phyloP scores from a whole-genome alignment of 805 yeast genomes.

The Scheffersomyces spartinae region DNA sequence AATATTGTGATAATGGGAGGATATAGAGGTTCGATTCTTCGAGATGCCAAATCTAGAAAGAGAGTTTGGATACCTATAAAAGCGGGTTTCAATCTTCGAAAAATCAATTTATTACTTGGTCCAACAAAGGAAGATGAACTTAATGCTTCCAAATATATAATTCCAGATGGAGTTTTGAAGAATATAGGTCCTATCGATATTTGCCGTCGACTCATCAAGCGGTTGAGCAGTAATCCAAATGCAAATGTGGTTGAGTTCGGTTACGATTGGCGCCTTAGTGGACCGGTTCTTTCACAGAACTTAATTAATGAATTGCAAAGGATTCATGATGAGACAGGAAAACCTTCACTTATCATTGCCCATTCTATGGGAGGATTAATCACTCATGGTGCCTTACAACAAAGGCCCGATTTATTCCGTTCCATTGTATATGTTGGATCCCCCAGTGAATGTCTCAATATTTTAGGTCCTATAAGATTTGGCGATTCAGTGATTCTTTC shows the following conservation, averaged over 20 bases:
- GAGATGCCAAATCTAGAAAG: constrained; percentile 52
- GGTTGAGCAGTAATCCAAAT: constrained; percentile 41
- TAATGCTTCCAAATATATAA: constrained; percentile 37
- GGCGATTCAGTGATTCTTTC: constrained; percentile 75
- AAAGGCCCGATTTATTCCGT: constrained; percentile 54
- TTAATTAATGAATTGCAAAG: constrained; percentile 36
- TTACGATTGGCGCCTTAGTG: constrained; percentile 87
- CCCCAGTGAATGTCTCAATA: constrained; percentile 77
- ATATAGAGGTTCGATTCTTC: constrained; percentile 69
- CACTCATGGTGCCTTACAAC: constrained; percentile 68
- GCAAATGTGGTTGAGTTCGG: constrained; percentile 64
- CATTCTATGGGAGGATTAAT: constrained; percentile 94
- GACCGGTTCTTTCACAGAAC: constrained; percentile 40
- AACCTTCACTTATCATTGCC: constrained; percentile 62
- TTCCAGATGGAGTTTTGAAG: constrained; percentile 67
- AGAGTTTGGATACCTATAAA: constrained; percentile 81
- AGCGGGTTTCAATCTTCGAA: constrained; percentile 69
- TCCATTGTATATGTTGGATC: constrained; percentile 75
- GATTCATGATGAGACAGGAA: constrained; percentile 37
- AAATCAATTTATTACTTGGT: constrained; percentile 61
- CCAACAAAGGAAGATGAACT: constrained; percentile 62
- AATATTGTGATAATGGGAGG: constrained; percentile 81
- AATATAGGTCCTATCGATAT: constrained; percentile 86
- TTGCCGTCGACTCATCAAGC: constrained; percentile 46
- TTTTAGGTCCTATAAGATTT: constrained; percentile 72